These are phyloP conservation scores for Massarina eburnea DNA, from an alignment of 2,329 filamentous ascomycete species.

Conservation along the genomic window DNA sequence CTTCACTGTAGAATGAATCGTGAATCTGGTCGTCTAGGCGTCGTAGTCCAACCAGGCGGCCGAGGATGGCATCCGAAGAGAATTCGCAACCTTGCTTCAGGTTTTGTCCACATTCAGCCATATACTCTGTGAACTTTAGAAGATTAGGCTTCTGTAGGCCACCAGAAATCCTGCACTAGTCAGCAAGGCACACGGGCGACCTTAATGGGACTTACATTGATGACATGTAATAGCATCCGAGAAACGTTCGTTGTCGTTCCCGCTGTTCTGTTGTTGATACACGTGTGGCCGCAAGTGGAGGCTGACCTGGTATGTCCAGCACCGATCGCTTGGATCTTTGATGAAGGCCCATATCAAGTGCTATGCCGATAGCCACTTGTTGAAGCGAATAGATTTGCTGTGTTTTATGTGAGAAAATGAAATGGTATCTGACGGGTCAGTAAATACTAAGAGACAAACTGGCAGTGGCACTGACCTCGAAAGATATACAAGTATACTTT, in stretches of 20 bases:
- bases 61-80: conserved; percentile 27
- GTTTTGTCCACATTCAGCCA: conserved; percentile 27
- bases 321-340: conserved; percentile 16
- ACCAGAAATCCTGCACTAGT: conserved; percentile 23
- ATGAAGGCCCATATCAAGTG: conserved; percentile 36
- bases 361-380: conserved; percentile 32
- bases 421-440: conserved; percentile 34
- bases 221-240: conserved; percentile 39
- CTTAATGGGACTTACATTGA: conserved; percentile 26
- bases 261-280: conserved; percentile 18
- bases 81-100: conserved; percentile 25
- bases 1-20: conserved; percentile 27
- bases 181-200: background rate
- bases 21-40: conserved; percentile 39
- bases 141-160: conserved; percentile 36
- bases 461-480: conserved; percentile 26
- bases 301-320: conserved; percentile 16
- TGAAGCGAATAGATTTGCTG: conserved; percentile 36
- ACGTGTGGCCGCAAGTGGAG: conserved; percentile 14
- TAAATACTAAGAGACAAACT: background rate
- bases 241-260: conserved; percentile 33
- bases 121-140: conserved; percentile 30
- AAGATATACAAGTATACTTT: conserved; percentile 37
- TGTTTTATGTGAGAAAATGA: conserved; percentile 39
- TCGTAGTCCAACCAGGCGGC: conserved; percentile 25